Evolutionary conservation across 371 early-diverging fungal genomes (phyloP).

Genomic region (Chytridium lagenaria): DNA sequence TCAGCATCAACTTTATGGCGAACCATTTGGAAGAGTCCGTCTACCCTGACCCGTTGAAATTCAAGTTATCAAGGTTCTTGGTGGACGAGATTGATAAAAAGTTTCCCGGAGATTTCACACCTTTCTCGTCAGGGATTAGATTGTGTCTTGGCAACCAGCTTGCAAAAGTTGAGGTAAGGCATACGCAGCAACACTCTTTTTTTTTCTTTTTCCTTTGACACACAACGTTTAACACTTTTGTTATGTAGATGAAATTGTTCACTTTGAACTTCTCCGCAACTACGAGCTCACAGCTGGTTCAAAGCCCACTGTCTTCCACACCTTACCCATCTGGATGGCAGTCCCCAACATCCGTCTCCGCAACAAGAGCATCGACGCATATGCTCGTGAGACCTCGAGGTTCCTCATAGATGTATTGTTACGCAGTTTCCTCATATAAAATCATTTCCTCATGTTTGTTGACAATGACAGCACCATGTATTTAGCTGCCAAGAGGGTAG

Average conservation of each 20-base stretch:
- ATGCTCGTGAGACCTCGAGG: too few relatives aligned
- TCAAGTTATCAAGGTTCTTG: constrained; percentile 5
- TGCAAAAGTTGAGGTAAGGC: constrained; percentile 19
- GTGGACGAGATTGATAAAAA: constrained; percentile 17
- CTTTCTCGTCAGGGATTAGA: constrained; percentile 20
- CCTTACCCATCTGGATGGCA: background rate
- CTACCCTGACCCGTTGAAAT: constrained; percentile 6
- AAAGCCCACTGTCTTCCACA: background rate
- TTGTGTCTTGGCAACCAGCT: constrained; percentile 23
- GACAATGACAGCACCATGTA: too few relatives aligned
- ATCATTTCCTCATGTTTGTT: too few relatives aligned
- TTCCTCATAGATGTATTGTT: too few relatives aligned
- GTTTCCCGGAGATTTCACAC: constrained; percentile 20
- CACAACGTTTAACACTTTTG: background rate
- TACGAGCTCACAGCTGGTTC: background rate
- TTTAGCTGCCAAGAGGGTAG: too few relatives aligned
- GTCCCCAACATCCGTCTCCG: background rate
- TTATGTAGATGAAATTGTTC: constrained; percentile 7
- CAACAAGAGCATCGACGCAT: too few relatives aligned
- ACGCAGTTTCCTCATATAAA: too few relatives aligned
- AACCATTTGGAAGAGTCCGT: background rate
- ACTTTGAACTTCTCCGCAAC: background rate
- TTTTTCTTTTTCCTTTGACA: background rate
- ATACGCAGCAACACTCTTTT: background rate
- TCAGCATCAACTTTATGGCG: background rate